phyloP scores from a whole-genome alignment of 257 asterid species.

The Forsythia viridissima region DNA sequence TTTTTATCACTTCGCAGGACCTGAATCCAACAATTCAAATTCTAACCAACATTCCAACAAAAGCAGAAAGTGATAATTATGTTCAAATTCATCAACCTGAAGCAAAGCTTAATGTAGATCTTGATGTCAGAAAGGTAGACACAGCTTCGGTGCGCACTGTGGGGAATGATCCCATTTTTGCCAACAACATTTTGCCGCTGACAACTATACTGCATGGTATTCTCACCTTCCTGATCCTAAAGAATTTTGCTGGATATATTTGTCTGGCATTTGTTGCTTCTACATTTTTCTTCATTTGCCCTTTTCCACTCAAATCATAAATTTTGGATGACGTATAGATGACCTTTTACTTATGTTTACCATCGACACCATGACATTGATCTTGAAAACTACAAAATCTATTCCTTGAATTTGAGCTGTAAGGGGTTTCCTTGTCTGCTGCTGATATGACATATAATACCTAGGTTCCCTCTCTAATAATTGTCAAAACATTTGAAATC shows the following conservation, averaged over 20 bases:
- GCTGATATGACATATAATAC: conserved; percentile 14
- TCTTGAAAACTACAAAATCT: background rate
- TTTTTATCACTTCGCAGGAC: conserved; percentile 54
- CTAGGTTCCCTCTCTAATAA: conserved; percentile 34
- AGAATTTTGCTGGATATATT: conserved; percentile 18
- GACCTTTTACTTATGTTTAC: background rate
- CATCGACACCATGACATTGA: background rate
- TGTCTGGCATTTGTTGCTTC: conserved; percentile 23
- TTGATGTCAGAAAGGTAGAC: conserved; percentile 42
- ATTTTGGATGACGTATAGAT: background rate
- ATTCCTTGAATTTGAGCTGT: background rate
- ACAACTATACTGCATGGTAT: conserved; percentile 61
- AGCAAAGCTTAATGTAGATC: conserved; percentile 38
- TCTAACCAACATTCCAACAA: conserved; percentile 36
- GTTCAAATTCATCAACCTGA: conserved; percentile 51
- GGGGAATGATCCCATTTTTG: conserved; percentile 42
- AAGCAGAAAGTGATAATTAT: conserved; percentile 46
- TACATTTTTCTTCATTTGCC: conserved; percentile 7
- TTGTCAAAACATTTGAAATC: conserved; percentile 35
- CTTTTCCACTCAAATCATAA: background rate
- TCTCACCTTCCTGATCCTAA: conserved; percentile 34
- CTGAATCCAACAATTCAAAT: conserved; percentile 35
- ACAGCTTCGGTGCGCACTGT: conserved; percentile 31
- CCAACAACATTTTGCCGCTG: conserved; percentile 47
- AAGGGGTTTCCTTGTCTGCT: conserved; percentile 1